Conservation (phyloP, 2,329 filamentous ascomycete genomes). For the Lizonia empirigonia region DNA sequence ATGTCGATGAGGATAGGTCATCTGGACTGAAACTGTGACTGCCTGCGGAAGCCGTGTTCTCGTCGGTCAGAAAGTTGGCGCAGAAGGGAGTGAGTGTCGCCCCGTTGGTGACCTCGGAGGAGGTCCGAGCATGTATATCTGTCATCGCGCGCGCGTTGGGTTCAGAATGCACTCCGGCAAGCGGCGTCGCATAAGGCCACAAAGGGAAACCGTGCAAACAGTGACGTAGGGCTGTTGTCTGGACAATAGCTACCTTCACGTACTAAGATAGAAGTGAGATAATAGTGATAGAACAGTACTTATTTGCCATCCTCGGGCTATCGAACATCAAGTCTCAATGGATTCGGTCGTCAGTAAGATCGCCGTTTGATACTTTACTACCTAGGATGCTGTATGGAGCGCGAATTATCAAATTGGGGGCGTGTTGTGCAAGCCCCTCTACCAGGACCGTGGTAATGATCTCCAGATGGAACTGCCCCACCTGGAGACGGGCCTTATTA, state of each 20-base stretch:
- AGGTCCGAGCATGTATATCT: background rate
- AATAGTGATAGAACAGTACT: background rate
- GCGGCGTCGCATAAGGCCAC: background rate
- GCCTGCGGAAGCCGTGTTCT: background rate
- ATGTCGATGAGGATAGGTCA: background rate
- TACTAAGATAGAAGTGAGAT: background rate
- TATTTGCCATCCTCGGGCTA: too few species aligned
- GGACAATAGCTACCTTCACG: background rate
- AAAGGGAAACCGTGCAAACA: conserved; percentile 16
- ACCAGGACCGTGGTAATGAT: background rate
- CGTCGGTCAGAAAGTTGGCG: background rate
- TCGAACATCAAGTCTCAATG: background rate
- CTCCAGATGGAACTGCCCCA: background rate
- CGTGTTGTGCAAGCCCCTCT: background rate
- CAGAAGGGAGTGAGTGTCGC: background rate
- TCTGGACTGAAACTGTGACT: background rate
- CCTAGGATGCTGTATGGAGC: too few species aligned
- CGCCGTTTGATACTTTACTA: too few species aligned
- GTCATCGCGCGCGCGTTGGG: background rate
- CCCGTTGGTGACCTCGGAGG: background rate
- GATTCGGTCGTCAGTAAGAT: too few species aligned
- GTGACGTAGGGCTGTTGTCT: background rate
- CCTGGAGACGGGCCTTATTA: background rate
- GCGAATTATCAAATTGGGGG: background rate
- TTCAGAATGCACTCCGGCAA: background rate